Evolutionary conservation across 1,284 basidiomycete genomes (phyloP).

Genomic region (Cerioporus squamosus): DNA sequence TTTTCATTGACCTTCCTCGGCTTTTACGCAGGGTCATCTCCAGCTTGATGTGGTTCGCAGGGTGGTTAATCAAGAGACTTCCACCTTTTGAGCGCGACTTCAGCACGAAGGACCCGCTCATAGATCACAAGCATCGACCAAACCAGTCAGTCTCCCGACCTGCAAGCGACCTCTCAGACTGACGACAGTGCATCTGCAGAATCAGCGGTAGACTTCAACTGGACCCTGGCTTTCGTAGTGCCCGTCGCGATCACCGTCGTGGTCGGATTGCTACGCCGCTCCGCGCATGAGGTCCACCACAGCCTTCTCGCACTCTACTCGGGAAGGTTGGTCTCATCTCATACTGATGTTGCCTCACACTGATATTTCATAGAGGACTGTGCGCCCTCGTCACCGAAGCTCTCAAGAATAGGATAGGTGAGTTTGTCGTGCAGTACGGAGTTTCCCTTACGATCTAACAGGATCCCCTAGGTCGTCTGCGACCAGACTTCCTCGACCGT

Average conservation of each 20-base stretch:
- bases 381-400: conserved; percentile 53
- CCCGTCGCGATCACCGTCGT: conserved; percentile 46
- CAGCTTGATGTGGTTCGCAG: conserved; percentile 47
- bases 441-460: neutral
- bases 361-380: conserved; percentile 42
- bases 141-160: conserved; percentile 45
- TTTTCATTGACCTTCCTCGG: neutral
- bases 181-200: conserved; percentile 35
- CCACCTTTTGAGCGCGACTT: conserved; percentile 62
- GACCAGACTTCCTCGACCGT: conserved; percentile 71
- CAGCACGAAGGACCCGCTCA: conserved; percentile 52
- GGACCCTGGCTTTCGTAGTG: conserved; percentile 47
- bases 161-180: neutral
- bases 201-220: conserved; percentile 52
- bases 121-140: conserved; percentile 52
- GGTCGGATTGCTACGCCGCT: conserved; percentile 45
- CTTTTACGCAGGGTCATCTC: conserved; percentile 47
- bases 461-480: conserved; percentile 53
- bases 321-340: conserved; percentile 43
- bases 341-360: neutral
- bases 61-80: conserved; percentile 40
- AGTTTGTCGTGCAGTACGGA: conserved; percentile 9
- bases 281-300: conserved; percentile 59
- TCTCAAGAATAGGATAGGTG: conserved; percentile 66
- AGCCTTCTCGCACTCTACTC: conserved; percentile 53